Percentiles rank a stretch among this genome's conserved stretches.
phyloP scores from a whole-genome alignment of 1,139 yeast species.

The Protomyces macrosporus region DNA sequence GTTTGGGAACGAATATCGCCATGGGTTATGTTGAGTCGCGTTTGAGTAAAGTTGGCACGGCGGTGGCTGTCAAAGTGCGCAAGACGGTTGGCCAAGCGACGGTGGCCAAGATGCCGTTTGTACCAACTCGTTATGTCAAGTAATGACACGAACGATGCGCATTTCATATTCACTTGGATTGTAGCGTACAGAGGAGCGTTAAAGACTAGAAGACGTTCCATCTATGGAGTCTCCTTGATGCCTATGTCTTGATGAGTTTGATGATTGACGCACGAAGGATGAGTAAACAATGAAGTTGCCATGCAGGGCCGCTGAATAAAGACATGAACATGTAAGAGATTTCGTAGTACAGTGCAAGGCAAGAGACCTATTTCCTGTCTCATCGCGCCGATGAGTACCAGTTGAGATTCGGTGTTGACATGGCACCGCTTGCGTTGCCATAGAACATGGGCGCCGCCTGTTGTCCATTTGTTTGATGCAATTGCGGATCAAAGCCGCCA shows the following conservation, averaged over 20 bases:
- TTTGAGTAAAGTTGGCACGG: slow-evolving; percentile 70
- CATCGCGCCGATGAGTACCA: background rate
- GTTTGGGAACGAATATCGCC: slow-evolving; percentile 72
- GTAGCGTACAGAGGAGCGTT: no score
- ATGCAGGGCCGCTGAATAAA: background rate
- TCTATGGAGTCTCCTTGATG: no score
- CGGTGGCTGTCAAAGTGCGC: slow-evolving; percentile 68
- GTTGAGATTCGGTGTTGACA: slow-evolving; percentile 19
- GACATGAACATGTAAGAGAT: background rate
- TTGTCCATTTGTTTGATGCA: background rate
- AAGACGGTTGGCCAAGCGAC: slow-evolving; percentile 73
- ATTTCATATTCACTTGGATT: no score
- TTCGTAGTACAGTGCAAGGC: background rate
- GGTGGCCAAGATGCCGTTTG: slow-evolving; percentile 78
- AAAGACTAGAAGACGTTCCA: no score
- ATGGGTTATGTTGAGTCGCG: slow-evolving; percentile 81
- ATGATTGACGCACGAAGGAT: background rate
- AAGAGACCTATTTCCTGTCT: background rate
- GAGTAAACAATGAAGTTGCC: background rate
- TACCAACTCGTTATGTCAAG: slow-evolving; percentile 65
- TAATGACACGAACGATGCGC: slow-evolving; percentile 18
- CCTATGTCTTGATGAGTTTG: background rate
- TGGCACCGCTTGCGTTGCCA: slow-evolving; percentile 14
- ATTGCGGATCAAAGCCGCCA: background rate
- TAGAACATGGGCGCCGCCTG: background rate